phyloP scores from a whole-genome alignment of 306 rosid species.

The Malus fusca region DNA sequence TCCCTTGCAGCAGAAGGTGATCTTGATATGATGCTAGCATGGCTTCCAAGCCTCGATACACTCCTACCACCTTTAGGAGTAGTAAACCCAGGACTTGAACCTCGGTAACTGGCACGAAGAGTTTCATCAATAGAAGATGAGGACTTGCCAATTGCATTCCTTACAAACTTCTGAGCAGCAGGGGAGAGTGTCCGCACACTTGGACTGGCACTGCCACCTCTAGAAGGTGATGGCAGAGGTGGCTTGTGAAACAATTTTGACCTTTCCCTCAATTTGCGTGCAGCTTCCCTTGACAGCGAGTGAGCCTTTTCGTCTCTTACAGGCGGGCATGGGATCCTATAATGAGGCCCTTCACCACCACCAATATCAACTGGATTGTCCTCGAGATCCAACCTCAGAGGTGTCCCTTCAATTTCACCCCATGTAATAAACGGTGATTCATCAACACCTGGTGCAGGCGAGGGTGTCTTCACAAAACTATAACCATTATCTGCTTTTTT shows the following conservation, averaged over 20 bases:
- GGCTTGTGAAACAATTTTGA: conserved; percentile 83
- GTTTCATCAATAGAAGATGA: conserved; percentile 81
- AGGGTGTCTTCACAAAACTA: conserved; percentile 79
- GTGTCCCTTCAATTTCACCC: conserved; percentile 97
- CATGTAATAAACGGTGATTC: conserved; percentile 90
- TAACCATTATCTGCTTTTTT: conserved; percentile 84
- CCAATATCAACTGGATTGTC: conserved; percentile 81
- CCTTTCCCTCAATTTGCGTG: conserved; percentile 75
- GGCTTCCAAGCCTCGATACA: conserved; percentile 69
- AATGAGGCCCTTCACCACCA: conserved; percentile 88
- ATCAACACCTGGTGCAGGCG: conserved; percentile 88
- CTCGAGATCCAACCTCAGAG: conserved; percentile 82
- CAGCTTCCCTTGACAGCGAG: conserved; percentile 84
- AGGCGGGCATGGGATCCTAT: conserved; percentile 63
- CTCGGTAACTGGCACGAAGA: conserved; percentile 93
- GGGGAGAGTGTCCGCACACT: conserved; percentile 73
- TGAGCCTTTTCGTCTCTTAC: conserved; percentile 88
- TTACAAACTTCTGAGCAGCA: conserved; percentile 93
- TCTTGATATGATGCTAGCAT: conserved; percentile 58
- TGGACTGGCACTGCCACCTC: conserved; percentile 93
- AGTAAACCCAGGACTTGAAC: conserved; percentile 62
- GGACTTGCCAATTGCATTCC: conserved; percentile 79
- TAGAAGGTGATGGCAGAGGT: conserved; percentile 72
- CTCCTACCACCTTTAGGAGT: conserved; percentile 81
- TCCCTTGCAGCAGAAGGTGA: conserved; percentile 85